Percentiles rank a stretch among this genome's conserved stretches.
Conservation (phyloP, 108 stramenopile species). For the Asterionellopsis glacialis region DNA sequence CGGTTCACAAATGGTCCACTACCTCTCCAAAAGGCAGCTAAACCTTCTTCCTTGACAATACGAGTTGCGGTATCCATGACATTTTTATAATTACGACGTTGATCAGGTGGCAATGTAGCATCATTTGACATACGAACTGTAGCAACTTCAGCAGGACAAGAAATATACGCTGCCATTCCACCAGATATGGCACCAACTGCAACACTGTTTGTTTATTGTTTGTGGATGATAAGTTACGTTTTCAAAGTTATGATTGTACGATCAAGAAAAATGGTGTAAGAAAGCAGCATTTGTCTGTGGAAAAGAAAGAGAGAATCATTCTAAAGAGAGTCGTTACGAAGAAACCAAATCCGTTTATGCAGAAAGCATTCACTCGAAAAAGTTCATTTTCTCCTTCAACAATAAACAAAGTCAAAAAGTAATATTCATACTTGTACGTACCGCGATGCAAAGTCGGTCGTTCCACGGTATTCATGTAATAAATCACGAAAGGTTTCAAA, state of each 20-base stretch:
- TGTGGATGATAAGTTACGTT: not conserved
- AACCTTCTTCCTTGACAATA: slow-evolving; percentile 81
- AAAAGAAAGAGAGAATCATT: too few relatives aligned
- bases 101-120: slow-evolving; percentile 62
- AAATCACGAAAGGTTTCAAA: slow-evolving; percentile 89
- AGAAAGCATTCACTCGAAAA: too few relatives aligned
- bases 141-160: slow-evolving; percentile 93
- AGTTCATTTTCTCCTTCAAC: too few relatives aligned
- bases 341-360: too few relatives aligned
- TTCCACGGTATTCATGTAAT: slow-evolving; percentile 79
- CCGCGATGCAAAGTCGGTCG: slow-evolving; percentile 85
- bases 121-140: slow-evolving; percentile 92
- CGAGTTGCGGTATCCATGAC: slow-evolving; percentile 72
- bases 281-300: too few relatives aligned
- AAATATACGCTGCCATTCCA: slow-evolving; percentile 85
- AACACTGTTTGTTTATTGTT: slow-evolving; percentile 49
- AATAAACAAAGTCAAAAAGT: not conserved
- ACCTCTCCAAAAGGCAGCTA: slow-evolving; percentile 88
- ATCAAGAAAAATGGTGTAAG: too few relatives aligned
- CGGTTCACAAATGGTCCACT: slow-evolving; percentile 84
- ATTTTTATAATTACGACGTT: slow-evolving; percentile 83
- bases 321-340: too few relatives aligned
- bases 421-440: slow-evolving; percentile 29
- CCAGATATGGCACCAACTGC: slow-evolving; percentile 79
- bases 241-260: too few relatives aligned